Percentiles rank a stretch among this genome's conserved stretches.
phyloP scores from a whole-genome alignment of 768 basidiomycete species.

The Panaeolus papilionaceus region DNA sequence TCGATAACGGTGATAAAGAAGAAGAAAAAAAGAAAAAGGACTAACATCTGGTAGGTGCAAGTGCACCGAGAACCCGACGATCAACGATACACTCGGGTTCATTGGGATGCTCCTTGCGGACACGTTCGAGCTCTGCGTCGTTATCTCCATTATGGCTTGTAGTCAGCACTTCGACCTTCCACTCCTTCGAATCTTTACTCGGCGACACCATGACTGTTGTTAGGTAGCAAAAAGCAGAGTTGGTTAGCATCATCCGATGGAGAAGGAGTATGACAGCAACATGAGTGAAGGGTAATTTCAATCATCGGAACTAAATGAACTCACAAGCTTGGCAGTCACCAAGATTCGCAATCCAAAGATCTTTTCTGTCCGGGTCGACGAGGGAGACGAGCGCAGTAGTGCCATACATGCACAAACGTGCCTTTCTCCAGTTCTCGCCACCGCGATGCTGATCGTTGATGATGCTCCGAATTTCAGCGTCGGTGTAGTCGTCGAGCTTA shows the following conservation, averaged over 20 bases:
- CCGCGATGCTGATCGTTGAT: conserved; percentile 70
- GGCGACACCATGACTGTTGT: conserved; percentile 57
- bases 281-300: conserved; percentile 12
- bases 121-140: conserved; percentile 66
- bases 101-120: conserved; percentile 67
- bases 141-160: conserved; percentile 75
- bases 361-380: conserved; percentile 69
- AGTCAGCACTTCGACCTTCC: conserved; percentile 69
- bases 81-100: conserved; percentile 74
- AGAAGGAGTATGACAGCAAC: neutral
- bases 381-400: conserved; percentile 79
- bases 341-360: conserved; percentile 82
- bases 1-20: conserved; percentile 9
- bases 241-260: conserved; percentile 14
- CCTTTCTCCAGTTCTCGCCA: conserved; percentile 67
- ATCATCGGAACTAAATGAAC: conserved; percentile 32
- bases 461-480: conserved; percentile 59
- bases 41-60: conserved; percentile 77
- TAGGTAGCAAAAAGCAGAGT: conserved; percentile 9
- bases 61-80: conserved; percentile 74
- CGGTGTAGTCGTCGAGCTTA: conserved; percentile 55
- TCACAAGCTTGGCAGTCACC: conserved; percentile 82
- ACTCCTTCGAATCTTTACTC: conserved; percentile 50
- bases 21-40: conserved; percentile 33
- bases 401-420: conserved; percentile 78